These are phyloP conservation scores for Daphne laureola DNA, from an alignment of 441 rosid species.

Conservation along the genomic window DNA sequence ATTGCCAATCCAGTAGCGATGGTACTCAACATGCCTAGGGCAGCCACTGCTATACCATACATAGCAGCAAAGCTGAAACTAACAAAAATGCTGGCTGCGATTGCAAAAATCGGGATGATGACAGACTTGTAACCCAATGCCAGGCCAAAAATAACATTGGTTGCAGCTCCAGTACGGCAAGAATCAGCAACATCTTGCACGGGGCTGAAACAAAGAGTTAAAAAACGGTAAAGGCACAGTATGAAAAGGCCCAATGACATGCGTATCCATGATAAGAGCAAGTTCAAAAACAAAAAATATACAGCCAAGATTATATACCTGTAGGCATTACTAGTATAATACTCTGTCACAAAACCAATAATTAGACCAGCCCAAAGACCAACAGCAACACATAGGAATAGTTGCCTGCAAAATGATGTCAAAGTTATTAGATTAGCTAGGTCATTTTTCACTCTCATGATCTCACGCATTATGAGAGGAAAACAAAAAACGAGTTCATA, in stretches of 20 bases:
- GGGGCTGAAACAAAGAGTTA: conserved; percentile 35
- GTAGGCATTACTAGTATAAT: conserved; percentile 94
- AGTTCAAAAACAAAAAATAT: not conserved
- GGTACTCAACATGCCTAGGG: conserved; percentile 70
- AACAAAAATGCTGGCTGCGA: conserved; percentile 56
- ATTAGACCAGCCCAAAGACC: conserved; percentile 98
- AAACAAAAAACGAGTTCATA: not conserved
- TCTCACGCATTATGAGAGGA: not conserved
- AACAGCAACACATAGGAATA: conserved; percentile 78
- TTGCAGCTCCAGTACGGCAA: conserved; percentile 74
- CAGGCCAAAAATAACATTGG: conserved; percentile 66
- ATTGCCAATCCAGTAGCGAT: conserved; percentile 70
- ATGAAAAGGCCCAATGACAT: not conserved
- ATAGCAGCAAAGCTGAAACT: conserved; percentile 74
- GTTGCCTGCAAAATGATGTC: conserved; percentile 43
- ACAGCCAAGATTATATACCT: conserved; percentile 29
- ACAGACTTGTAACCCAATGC: conserved; percentile 69
- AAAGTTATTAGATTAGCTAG: too few species aligned
- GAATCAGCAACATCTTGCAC: conserved; percentile 78
- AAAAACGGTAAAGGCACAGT: not conserved
- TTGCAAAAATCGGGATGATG: conserved; percentile 64
- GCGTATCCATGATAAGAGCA: too few species aligned
- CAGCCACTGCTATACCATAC: conserved; percentile 75
- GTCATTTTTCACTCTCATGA: too few species aligned
- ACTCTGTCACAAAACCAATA: conserved; percentile 85